Evolutionary conservation across 495 filamentous ascomycete genomes (phyloP).

Genomic region (Astrothelium macrocarpum): DNA sequence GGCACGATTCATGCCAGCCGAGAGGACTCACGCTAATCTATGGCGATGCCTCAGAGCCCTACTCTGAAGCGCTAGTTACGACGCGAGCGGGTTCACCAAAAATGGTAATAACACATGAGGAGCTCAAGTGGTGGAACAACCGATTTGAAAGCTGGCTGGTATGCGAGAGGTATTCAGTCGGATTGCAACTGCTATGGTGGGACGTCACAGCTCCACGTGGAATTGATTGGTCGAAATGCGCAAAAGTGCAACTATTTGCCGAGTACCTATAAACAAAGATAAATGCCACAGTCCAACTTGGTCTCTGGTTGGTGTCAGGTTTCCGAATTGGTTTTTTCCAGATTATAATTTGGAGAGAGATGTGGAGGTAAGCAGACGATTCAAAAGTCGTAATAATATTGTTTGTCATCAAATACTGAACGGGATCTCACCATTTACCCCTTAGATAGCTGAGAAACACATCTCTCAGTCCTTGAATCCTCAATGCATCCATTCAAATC

Average conservation of each 20-base stretch:
- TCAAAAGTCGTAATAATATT: too few species aligned
- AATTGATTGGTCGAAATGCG: neutral
- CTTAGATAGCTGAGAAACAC: too few species aligned
- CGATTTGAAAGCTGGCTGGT: neutral
- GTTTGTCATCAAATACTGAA: too few species aligned
- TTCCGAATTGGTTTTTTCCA: too few species aligned
- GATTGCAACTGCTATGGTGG: neutral
- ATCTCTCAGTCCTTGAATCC: too few species aligned
- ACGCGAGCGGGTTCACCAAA: neutral
- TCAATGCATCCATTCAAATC: too few species aligned
- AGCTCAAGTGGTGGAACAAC: neutral
- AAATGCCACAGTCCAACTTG: too few species aligned
- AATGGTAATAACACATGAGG: neutral
- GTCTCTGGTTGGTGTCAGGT: too few species aligned
- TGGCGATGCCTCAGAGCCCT: neutral
- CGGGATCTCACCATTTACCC: too few species aligned
- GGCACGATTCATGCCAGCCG: neutral
- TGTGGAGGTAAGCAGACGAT: too few species aligned
- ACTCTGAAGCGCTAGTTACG: neutral
- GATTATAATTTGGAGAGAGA: too few species aligned
- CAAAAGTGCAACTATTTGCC: neutral
- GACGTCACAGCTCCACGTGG: neutral
- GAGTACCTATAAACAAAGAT: neutral
- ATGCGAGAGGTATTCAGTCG: neutral
- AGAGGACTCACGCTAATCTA: neutral